Conservation (phyloP, 495 filamentous ascomycete genomes). For the Hyaloscypha variabilis region DNA sequence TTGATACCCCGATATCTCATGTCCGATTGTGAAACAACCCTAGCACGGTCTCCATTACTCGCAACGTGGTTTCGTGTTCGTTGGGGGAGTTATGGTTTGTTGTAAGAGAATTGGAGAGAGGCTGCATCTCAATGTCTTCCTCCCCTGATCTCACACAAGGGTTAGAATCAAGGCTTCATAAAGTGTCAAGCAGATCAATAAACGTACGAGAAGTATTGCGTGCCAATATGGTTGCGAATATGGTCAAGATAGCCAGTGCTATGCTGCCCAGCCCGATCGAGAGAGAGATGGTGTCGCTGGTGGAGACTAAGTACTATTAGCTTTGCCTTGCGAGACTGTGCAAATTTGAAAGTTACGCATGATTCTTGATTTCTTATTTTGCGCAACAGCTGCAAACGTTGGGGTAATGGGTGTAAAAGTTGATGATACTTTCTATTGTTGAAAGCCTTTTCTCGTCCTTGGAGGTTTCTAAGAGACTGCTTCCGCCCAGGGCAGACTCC, state of each 20-base stretch:
- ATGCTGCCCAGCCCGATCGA: background rate
- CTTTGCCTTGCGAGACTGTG: too few species aligned
- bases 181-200: background rate
- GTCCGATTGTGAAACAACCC: too few species aligned
- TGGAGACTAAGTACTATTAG: background rate
- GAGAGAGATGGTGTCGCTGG: background rate
- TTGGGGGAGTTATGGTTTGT: background rate
- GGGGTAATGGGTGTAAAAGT: too few species aligned
- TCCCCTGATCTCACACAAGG: background rate
- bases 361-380: too few species aligned
- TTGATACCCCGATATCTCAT: too few species aligned
- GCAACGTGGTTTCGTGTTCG: background rate
- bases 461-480: too few species aligned
- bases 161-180: background rate
- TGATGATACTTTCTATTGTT: too few species aligned
- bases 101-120: background rate
- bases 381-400: too few species aligned
- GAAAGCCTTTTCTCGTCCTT: too few species aligned
- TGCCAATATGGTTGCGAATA: background rate
- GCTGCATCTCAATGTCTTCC: background rate
- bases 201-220: background rate
- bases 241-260: background rate
- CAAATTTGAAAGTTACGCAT: too few species aligned
- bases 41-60: background rate
- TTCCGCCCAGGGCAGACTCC: too few species aligned